A percentile compares a stretch with the other conserved stretches of the same genome.
phyloP scores from a whole-genome alignment of 352 stramenopile genomes.

The Phytophthora vignae region DNA sequence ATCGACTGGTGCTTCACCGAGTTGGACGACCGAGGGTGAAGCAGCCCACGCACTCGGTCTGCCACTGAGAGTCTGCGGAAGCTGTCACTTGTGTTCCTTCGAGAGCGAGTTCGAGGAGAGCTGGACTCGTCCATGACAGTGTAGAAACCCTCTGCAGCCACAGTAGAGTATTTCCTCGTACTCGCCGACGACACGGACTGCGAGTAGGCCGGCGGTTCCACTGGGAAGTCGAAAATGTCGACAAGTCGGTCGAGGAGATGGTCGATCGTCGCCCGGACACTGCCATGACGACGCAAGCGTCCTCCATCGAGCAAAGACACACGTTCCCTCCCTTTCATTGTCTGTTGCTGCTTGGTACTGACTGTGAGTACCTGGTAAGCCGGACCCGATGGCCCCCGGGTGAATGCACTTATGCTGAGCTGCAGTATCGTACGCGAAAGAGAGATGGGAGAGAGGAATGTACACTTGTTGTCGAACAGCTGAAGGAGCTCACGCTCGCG shows the following conservation, averaged over 20 bases:
- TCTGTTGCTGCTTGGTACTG: neutral
- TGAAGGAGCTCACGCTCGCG: neutral
- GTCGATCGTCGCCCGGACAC: constrained; percentile 32
- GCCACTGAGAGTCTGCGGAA: constrained; percentile 16
- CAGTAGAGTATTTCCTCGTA: constrained; percentile 14
- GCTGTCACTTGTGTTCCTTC: constrained; percentile 7
- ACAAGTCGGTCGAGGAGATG: constrained; percentile 50
- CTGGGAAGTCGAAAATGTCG: constrained; percentile 53
- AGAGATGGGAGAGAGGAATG: constrained; percentile 25
- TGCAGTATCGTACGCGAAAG: constrained; percentile 14
- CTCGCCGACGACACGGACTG: neutral
- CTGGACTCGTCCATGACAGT: constrained; percentile 19
- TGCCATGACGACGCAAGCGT: constrained; percentile 32
- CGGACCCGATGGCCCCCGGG: neutral
- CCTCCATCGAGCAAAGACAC: constrained; percentile 48
- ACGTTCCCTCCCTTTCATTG: constrained; percentile 40
- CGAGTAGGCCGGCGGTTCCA: constrained; percentile 15
- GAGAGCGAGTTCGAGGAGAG: constrained; percentile 7
- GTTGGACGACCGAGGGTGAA: neutral
- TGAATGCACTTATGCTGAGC: constrained; percentile 21
- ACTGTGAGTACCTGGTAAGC: neutral
- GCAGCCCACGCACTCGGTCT: constrained; percentile 22
- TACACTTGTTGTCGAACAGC: constrained; percentile 13
- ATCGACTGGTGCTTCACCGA: constrained; percentile 12
- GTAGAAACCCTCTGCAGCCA: constrained; percentile 15